Base-by-base conservation (phyloP, 352 stramenopile species). In the Globisporangium acanthophoron region DNA sequence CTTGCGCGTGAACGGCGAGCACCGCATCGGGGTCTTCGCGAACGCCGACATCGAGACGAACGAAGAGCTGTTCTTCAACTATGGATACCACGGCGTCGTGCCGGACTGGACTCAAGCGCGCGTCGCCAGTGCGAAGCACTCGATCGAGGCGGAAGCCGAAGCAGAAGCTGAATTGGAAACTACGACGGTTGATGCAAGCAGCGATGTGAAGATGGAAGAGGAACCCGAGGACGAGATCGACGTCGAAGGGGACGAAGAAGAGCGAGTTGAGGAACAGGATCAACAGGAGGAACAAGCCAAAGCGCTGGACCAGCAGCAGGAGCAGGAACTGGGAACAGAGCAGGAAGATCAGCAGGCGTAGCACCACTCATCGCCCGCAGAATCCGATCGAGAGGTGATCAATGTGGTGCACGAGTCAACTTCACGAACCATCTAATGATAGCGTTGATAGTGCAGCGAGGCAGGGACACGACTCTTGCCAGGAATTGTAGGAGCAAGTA, bases 1-100 rank as follows among this genome's bases (percentile, higher is more conserved):
- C 61, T 82, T 97, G 66, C 65, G 85, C 27, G 90, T 98, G 11
- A 96, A 97, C 40, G 94, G 95, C 29, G 87, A 98, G 56, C 80
- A 96, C 55, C 79, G 90, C 60, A 97, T 99, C 61, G 93, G 86
- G 6, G 89, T 99, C 48, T 99, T 94, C 73, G 94, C 95, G 2
- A 89, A 89, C 43, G 53, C 85, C 48, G 80, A 93, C 37, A 97
- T 99, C 58, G 67, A 69, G 21, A 56, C 61, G n/a, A 78, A 95
- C 8, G 85, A 96, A 41, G 88, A 97, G 54, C 59, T 94, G 31
- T 90, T 93, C 55, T 93, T 93, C 57, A 77, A 93, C 55, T 93
- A 93, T 43, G 83, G 83, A 37, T 86, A 91, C 68, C 80, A 84
- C 54, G 83, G 81, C 31, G 83, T 93, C 3, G 80, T 93, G 46